Percentiles rank a stretch among this genome's conserved stretches.
Evolutionary conservation across 257 asterid species (phyloP).

Genomic region (Misopates orontium): DNA sequence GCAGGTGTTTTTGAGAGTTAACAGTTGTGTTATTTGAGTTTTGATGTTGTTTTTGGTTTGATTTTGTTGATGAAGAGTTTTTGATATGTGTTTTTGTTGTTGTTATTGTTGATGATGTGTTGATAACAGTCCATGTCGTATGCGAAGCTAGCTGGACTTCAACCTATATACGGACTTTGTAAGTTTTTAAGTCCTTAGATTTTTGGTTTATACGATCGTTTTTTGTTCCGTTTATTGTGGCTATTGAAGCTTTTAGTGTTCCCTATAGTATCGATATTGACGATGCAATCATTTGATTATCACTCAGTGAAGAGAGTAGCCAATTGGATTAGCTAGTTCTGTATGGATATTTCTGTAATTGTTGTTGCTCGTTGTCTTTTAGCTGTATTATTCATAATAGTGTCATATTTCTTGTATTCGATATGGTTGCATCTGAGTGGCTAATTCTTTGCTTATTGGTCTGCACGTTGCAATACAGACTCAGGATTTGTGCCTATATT

Average conservation of each 20-base stretch:
- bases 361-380: no score
- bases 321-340: no score
- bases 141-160: slow-evolving; percentile 98
- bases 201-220: slow-evolving; percentile 5
- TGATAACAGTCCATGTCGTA: slow-evolving; percentile 89
- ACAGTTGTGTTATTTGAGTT: neutral
- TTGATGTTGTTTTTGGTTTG: neutral
- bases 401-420: slow-evolving; percentile 20
- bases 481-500: slow-evolving; percentile 98
- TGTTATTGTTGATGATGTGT: slow-evolving; percentile 20
- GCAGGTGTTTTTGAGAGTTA: slow-evolving; percentile 49
- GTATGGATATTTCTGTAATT: no score
- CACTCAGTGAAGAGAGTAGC: no score
- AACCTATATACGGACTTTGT: slow-evolving; percentile 98
- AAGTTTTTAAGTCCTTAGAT: slow-evolving; percentile 44
- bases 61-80: slow-evolving; percentile 21
- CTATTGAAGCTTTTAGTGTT: neutral
- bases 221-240: slow-evolving; percentile 5
- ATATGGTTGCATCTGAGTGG: slow-evolving; percentile 14
- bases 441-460: slow-evolving; percentile 2
- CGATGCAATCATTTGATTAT: slow-evolving; percentile 30
- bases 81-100: neutral
- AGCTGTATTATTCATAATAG: no score
- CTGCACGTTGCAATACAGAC: slow-evolving; percentile 51
- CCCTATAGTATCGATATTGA: neutral